Evolutionary conservation across 2,329 filamentous ascomycete genomes (phyloP).

Genomic region (Hypoxylon sp.): DNA sequence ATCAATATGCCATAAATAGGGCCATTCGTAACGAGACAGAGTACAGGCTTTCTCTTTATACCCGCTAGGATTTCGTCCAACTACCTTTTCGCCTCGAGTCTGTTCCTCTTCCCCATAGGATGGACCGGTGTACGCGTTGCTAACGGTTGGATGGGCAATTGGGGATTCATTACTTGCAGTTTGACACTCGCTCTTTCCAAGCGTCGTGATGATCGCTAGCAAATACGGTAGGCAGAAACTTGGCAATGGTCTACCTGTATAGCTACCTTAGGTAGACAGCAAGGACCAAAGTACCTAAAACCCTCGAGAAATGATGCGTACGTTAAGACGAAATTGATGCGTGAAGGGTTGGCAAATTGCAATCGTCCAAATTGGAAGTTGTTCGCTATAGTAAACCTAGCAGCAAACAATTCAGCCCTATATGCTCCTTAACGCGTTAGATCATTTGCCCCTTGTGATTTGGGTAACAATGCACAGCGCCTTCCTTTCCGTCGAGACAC

Average conservation of each 20-base stretch:
- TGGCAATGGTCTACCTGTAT: too few relatives aligned
- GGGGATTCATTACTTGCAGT: too few relatives aligned
- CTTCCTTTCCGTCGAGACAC: background rate
- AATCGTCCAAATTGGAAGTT: background rate
- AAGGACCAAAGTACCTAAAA: too few relatives aligned
- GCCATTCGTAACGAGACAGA: background rate
- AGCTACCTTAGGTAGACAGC: too few relatives aligned
- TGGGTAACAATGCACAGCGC: background rate
- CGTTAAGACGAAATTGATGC: background rate
- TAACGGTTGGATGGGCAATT: background rate
- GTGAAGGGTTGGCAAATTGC: background rate
- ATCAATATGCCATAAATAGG: too few relatives aligned
- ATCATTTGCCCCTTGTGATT: background rate
- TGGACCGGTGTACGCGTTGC: background rate
- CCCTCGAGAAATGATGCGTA: too few relatives aligned
- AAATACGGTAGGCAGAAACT: too few relatives aligned
- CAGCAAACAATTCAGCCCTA: background rate
- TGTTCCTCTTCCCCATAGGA: background rate
- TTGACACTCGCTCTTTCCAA: too few relatives aligned
- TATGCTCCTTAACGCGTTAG: background rate
- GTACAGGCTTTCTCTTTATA: background rate
- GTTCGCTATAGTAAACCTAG: background rate
- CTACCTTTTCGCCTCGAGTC: background rate
- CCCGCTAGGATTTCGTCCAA: background rate
- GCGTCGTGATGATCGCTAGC: too few relatives aligned